Percentiles rank a stretch among this genome's conserved stretches.
These are phyloP conservation scores for Tulasnella sp. DNA, from an alignment of 768 basidiomycete genomes.

Conservation along the genomic window DNA sequence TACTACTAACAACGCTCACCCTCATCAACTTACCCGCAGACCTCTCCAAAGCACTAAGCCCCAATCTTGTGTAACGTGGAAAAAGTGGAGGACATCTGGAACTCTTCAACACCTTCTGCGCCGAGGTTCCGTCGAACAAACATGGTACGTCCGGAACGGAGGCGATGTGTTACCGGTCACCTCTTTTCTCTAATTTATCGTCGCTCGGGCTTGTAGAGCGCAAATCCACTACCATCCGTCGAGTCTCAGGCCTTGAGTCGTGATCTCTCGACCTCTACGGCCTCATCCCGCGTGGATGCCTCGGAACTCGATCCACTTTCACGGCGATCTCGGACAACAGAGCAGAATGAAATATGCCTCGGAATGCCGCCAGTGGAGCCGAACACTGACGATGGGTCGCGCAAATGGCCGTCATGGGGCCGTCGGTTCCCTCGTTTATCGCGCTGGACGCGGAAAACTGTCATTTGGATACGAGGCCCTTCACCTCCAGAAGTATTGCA, in stretches of 20 bases:
- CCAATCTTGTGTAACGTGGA: not conserved
- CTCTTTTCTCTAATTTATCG: not conserved
- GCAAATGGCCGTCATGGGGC: not conserved
- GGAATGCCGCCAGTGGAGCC: not conserved
- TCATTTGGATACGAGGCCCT: slow-evolving; percentile 13
- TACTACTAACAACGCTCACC: not conserved
- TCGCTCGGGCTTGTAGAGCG: not conserved
- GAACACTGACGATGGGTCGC: not conserved
- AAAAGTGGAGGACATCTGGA: not conserved
- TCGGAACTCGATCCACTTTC: slow-evolving; percentile 1
- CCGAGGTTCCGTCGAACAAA: not conserved
- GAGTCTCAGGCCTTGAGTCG: not conserved
- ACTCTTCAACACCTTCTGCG: not conserved
- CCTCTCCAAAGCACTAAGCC: too few species aligned
- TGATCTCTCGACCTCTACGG: not conserved
- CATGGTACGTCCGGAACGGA: not conserved
- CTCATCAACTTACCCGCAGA: too few species aligned
- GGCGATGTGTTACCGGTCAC: not conserved
- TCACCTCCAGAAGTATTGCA: slow-evolving; percentile 6
- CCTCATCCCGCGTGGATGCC: not conserved
- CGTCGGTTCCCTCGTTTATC: not conserved
- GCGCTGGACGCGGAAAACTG: not conserved
- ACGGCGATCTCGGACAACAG: not conserved
- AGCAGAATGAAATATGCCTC: not conserved
- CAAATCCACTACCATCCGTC: not conserved